phyloP scores from a whole-genome alignment of 169 alveolate genomes.

The Blepharisma undulans region DNA sequence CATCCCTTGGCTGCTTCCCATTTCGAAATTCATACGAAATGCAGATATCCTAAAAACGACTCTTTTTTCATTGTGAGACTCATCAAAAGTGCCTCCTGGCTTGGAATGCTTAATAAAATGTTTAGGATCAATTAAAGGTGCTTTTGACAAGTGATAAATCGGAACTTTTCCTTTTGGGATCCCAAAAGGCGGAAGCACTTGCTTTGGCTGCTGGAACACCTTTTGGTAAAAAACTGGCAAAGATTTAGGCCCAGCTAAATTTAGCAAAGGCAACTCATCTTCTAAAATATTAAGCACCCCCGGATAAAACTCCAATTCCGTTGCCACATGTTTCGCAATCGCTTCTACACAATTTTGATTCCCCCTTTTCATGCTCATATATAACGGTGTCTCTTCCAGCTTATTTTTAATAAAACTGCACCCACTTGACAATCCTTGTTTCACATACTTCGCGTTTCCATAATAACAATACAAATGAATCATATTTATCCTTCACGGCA shows the following conservation, averaged over 20 bases:
- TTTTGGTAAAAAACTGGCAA: neutral
- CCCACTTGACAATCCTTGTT: neutral
- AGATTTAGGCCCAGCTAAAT: neutral
- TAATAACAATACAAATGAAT: neutral
- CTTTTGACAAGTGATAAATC: neutral
- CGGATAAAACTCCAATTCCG: neutral
- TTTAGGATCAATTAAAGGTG: conserved; percentile 1
- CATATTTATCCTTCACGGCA: neutral
- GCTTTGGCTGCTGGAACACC: neutral
- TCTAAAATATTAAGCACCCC: neutral
- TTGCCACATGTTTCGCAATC: neutral
- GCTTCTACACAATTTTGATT: neutral
- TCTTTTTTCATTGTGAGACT: neutral
- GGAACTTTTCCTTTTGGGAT: neutral
- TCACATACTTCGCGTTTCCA: neutral
- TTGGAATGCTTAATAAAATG: neutral
- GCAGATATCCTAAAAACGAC: conserved; percentile 15
- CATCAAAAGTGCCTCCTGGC: neutral
- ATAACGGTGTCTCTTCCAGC: neutral
- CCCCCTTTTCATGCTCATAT: neutral
- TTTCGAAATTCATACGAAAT: conserved; percentile 5
- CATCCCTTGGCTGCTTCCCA: neutral
- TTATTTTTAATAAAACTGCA: neutral
- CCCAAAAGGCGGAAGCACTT: neutral
- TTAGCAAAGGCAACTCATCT: neutral